Evolutionary conservation across 2,329 filamentous ascomycete genomes (phyloP).

Genomic region (Albifimbria verrucaria): DNA sequence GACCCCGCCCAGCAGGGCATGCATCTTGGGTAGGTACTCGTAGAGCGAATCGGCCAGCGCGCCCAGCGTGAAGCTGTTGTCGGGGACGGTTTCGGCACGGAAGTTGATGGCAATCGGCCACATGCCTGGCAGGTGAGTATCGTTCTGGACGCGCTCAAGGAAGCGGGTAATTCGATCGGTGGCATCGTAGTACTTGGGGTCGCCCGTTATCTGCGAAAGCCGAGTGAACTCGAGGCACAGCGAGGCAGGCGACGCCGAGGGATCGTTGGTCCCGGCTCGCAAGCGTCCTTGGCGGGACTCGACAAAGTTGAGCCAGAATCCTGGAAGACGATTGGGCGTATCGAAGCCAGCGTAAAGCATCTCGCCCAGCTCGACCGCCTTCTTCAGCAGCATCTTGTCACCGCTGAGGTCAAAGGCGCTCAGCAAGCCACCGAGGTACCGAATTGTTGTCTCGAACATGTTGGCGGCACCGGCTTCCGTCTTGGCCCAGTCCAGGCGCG

Average conservation of each 20-base stretch:
- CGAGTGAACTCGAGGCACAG: slow-evolving; percentile 61
- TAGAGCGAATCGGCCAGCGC: slow-evolving; percentile 56
- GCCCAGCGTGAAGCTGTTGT: slow-evolving; percentile 47
- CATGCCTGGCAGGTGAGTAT: slow-evolving; percentile 57
- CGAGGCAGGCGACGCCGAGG: slow-evolving; percentile 43
- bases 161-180: slow-evolving; percentile 54
- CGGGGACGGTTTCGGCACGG: slow-evolving; percentile 39
- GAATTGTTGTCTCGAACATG: slow-evolving; percentile 66
- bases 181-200: slow-evolving; percentile 60
- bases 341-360: slow-evolving; percentile 63
- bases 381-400: slow-evolving; percentile 51
- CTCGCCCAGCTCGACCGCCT: slow-evolving; percentile 60
- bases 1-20: slow-evolving; percentile 54
- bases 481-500: slow-evolving; percentile 56
- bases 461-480: slow-evolving; percentile 48
- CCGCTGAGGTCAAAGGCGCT: slow-evolving; percentile 63
- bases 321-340: slow-evolving; percentile 62
- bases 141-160: slow-evolving; percentile 49
- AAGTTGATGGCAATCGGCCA: slow-evolving; percentile 59
- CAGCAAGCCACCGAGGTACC: slow-evolving; percentile 64
- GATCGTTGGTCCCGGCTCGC: slow-evolving; percentile 10
- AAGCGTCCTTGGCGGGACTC: not conserved
- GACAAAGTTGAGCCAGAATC: slow-evolving; percentile 5
- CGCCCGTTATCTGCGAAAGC: slow-evolving; percentile 59
- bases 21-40: slow-evolving; percentile 93